phyloP scores from a whole-genome alignment of 164 flowering plant genomes.

The Berberis vulgaris region DNA sequence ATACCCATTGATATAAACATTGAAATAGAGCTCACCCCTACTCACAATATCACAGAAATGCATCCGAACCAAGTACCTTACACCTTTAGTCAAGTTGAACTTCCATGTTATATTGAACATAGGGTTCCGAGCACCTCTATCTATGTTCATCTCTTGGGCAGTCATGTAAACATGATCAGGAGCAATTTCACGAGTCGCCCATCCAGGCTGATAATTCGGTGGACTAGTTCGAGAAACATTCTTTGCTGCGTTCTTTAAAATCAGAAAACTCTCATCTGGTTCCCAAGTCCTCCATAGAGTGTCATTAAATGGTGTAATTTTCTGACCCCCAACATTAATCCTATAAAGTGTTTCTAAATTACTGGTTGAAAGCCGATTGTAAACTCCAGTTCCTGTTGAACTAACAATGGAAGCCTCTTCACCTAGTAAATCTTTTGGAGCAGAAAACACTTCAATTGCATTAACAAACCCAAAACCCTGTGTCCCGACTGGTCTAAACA shows the following conservation, averaged over 20 bases:
- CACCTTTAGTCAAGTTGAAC: slow-evolving; percentile 21
- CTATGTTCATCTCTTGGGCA: slow-evolving; percentile 61
- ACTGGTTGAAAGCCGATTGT: slow-evolving; percentile 24
- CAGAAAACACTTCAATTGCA: slow-evolving; percentile 77
- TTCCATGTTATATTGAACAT: slow-evolving; percentile 61
- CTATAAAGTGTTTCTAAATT: slow-evolving; percentile 51
- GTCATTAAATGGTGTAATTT: slow-evolving; percentile 59
- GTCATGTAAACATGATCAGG: slow-evolving; percentile 60
- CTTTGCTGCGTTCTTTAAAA: slow-evolving; percentile 42
- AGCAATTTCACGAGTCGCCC: slow-evolving; percentile 31
- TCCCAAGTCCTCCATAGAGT: slow-evolving; percentile 80
- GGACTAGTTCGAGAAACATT: slow-evolving; percentile 2
- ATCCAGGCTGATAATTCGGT: slow-evolving; percentile 44
- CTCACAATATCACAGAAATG: slow-evolving; percentile 92
- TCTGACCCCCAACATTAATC: slow-evolving; percentile 71
- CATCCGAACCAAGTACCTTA: slow-evolving; percentile 48
- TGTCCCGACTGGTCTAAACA: slow-evolving; percentile 25
- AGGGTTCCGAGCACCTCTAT: slow-evolving; percentile 9
- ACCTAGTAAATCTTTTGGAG: slow-evolving; percentile 43
- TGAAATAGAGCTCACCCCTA: slow-evolving; percentile 39
- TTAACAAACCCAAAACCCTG: slow-evolving; percentile 45
- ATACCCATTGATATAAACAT: slow-evolving; percentile 48
- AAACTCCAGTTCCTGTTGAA: slow-evolving; percentile 19
- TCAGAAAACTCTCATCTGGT: slow-evolving; percentile 56
- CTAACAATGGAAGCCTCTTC: slow-evolving; percentile 27